Conservation (phyloP, 2,329 filamentous ascomycete species). For the Biscogniauxia marginata region DNA sequence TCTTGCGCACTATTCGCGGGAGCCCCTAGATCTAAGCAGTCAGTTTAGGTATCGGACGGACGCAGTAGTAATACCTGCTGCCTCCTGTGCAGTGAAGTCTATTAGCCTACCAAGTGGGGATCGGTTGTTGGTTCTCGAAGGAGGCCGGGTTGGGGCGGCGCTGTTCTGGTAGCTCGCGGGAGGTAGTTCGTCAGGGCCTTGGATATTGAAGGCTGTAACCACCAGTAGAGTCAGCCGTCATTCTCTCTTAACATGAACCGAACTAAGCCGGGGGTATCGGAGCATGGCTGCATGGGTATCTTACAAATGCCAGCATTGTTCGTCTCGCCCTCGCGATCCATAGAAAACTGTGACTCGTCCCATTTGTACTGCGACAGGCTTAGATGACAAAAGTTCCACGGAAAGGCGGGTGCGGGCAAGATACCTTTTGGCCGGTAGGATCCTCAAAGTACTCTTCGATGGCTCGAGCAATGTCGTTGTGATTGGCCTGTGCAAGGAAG, state of each 20-base stretch:
- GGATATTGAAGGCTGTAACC: constrained; percentile 54
- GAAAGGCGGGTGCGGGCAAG: background rate
- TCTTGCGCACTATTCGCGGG: constrained; percentile 42
- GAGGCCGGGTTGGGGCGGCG: constrained; percentile 58
- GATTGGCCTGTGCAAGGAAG: constrained; percentile 37
- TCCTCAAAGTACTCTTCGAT: constrained; percentile 54
- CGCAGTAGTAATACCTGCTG: constrained; percentile 39
- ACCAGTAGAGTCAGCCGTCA: background rate
- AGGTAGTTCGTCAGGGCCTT: constrained; percentile 48
- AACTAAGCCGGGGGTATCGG: constrained; percentile 6
- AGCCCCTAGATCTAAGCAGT: constrained; percentile 34
- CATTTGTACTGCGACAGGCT: constrained; percentile 46
- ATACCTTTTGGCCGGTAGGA: constrained; percentile 39
- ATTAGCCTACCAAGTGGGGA: constrained; percentile 55
- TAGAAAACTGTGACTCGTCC: constrained; percentile 54
- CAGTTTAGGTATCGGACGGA: constrained; percentile 20
- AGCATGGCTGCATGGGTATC: constrained; percentile 14
- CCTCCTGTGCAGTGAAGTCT: constrained; percentile 45
- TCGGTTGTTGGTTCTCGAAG: constrained; percentile 56
- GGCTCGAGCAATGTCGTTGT: constrained; percentile 47
- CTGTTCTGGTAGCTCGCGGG: constrained; percentile 40
- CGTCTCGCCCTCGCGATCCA: constrained; percentile 50
- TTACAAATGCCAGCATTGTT: constrained; percentile 46
- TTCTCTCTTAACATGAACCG: constrained; percentile 1
- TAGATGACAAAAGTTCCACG: constrained; percentile 1